phyloP scores from a whole-genome alignment of 495 filamentous ascomycete species.

The Aspergillus bertholletiae region DNA sequence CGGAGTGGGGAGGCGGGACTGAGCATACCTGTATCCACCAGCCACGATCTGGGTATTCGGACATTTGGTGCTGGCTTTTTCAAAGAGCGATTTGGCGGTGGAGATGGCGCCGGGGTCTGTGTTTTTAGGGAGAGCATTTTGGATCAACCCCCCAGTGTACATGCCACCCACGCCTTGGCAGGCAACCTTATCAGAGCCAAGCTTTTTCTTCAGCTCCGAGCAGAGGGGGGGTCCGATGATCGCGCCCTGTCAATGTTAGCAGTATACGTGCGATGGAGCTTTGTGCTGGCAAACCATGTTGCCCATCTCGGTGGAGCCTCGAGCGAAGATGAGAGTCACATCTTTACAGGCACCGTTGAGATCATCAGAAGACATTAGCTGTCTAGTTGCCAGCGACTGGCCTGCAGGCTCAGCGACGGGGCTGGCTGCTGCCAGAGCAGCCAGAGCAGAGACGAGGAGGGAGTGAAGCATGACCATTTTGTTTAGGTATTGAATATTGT shows the following conservation, averaged over 20 bases:
- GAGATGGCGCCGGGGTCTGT: conserved; percentile 33
- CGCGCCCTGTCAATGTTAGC: conserved; percentile 24
- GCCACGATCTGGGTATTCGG: conserved; percentile 53
- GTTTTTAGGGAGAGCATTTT: conserved; percentile 25
- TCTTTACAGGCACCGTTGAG: conserved; percentile 41
- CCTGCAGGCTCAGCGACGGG: conserved; percentile 7
- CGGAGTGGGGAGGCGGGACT: neutral
- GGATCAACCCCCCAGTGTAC: conserved; percentile 23
- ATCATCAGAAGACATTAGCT: conserved; percentile 29
- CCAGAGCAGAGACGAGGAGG: conserved; percentile 14
- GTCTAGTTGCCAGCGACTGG: conserved; percentile 10
- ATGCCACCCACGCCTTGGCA: conserved; percentile 33
- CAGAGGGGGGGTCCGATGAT: conserved; percentile 39
- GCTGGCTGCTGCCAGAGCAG: conserved; percentile 14
- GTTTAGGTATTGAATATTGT: neutral
- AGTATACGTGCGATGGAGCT: neutral
- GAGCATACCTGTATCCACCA: conserved; percentile 45
- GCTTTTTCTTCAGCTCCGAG: conserved; percentile 25
- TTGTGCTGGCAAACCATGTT: conserved; percentile 42
- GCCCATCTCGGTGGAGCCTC: conserved; percentile 46
- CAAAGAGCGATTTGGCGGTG: conserved; percentile 29
- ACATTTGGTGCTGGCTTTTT: conserved; percentile 38
- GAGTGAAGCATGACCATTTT: conserved; percentile 12
- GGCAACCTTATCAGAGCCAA: conserved; percentile 26
- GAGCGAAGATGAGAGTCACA: conserved; percentile 51